Evolutionary conservation across 352 stramenopile genomes (phyloP).

Genomic region (Phytophthora pisi): DNA sequence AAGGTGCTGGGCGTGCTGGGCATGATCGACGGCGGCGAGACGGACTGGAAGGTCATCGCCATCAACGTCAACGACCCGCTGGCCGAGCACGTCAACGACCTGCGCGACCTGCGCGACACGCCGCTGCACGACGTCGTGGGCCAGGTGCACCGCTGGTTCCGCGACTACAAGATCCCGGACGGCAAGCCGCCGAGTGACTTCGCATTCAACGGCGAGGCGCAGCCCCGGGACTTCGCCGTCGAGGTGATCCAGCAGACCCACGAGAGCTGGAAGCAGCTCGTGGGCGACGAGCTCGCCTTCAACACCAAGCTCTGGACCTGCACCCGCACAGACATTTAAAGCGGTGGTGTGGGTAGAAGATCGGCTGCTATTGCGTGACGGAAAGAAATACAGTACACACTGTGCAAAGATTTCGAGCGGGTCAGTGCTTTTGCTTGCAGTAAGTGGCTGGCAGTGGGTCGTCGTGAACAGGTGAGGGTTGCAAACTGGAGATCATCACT

Average conservation of each 20-base stretch:
- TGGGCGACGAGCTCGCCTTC: constrained; percentile 52
- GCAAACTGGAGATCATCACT: too few relatives aligned
- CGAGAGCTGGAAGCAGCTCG: constrained; percentile 87
- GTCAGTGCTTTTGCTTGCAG: too few relatives aligned
- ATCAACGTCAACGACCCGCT: constrained; percentile 97
- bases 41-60: constrained; percentile 99
- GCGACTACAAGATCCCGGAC: constrained; percentile 99
- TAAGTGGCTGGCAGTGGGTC: too few relatives aligned
- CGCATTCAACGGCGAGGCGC: constrained; percentile 96
- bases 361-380: too few relatives aligned
- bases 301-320: constrained; percentile 75
- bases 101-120: constrained; percentile 84
- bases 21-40: constrained; percentile 99
- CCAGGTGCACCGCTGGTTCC: constrained; percentile 95
- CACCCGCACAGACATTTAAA: constrained; percentile 39
- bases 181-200: constrained; percentile 99
- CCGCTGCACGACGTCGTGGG: constrained; percentile 73
- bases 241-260: constrained; percentile 92
- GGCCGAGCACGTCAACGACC: constrained; percentile 94
- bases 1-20: constrained; percentile 98
- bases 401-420: too few relatives aligned
- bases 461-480: too few relatives aligned
- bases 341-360: too few relatives aligned
- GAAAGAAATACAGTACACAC: too few relatives aligned
- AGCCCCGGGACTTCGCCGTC: constrained; percentile 83